phyloP scores from a whole-genome alignment of 495 filamentous ascomycete genomes.

The Parathielavia appendiculata region DNA sequence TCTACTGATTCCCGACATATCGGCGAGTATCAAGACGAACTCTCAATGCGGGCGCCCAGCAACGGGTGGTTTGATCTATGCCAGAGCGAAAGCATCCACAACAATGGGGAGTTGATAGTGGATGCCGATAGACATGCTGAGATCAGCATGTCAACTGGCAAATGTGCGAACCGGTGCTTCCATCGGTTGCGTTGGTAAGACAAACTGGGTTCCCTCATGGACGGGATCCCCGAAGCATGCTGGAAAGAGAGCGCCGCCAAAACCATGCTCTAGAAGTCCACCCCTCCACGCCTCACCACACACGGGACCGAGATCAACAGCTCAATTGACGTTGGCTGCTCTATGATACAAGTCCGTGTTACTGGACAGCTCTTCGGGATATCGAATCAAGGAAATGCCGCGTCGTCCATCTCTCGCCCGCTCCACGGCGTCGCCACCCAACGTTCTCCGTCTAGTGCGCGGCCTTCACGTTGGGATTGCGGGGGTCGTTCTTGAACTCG shows the following conservation, averaged over 20 bases:
- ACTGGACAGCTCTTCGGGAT: slow-evolving; percentile 15
- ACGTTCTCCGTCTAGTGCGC: slow-evolving; percentile 31
- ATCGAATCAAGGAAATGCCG: slow-evolving; percentile 22
- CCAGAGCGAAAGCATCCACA: slow-evolving; percentile 36
- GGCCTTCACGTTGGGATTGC: slow-evolving; percentile 71
- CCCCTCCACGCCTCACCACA: slow-evolving; percentile 11
- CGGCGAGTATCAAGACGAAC: slow-evolving; percentile 28
- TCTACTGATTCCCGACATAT: slow-evolving; percentile 38
- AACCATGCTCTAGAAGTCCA: neutral
- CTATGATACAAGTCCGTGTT: slow-evolving; percentile 33
- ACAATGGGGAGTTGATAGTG: slow-evolving; percentile 28
- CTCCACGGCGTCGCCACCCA: slow-evolving; percentile 12
- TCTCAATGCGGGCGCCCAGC: slow-evolving; percentile 37
- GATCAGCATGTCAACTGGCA: slow-evolving; percentile 31
- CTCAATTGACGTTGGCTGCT: slow-evolving; percentile 32
- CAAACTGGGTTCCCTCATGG: neutral
- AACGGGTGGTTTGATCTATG: slow-evolving; percentile 35
- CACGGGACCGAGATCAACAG: slow-evolving; percentile 16
- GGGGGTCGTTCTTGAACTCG: slow-evolving; percentile 93
- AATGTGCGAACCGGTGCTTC: slow-evolving; percentile 15
- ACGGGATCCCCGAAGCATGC: no score
- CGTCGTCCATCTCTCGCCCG: slow-evolving; percentile 21
- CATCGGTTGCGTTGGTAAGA: neutral
- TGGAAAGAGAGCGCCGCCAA: no score
- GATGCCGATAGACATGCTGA: slow-evolving; percentile 31